phyloP scores from a whole-genome alignment of 192 early-diverging fungal genomes.

The Coemansia sp. region DNA sequence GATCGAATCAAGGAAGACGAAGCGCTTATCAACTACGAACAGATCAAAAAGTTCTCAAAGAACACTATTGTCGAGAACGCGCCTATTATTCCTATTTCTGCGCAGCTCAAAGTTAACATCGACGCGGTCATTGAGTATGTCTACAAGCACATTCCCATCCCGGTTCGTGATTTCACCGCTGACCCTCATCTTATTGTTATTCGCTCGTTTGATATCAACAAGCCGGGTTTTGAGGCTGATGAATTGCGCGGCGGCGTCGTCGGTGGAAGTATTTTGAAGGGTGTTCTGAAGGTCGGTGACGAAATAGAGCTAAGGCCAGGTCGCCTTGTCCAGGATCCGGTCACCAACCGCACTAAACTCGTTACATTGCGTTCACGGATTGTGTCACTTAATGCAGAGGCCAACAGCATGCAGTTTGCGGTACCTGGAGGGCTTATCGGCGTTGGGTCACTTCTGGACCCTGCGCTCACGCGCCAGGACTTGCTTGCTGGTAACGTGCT shows the following conservation, averaged over 20 bases:
- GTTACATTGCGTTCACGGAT: constrained; percentile 88
- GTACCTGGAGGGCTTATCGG: constrained; percentile 99
- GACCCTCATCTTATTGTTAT: constrained; percentile 96
- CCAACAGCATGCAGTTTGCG: constrained; percentile 92
- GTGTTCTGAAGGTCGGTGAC: constrained; percentile 86
- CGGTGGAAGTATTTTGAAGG: constrained; percentile 93
- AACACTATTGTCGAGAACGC: constrained; percentile 92
- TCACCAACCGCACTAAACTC: constrained; percentile 76
- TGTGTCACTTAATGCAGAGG: constrained; percentile 82
- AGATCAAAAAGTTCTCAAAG: constrained; percentile 91
- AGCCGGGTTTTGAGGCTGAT: constrained; percentile 91
- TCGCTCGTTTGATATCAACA: constrained; percentile 98
- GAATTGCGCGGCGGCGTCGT: constrained; percentile 96
- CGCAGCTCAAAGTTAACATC: constrained; percentile 98
- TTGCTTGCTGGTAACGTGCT: constrained; percentile 95
- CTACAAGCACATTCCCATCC: constrained; percentile 92
- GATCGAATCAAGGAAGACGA: constrained; percentile 94
- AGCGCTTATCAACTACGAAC: constrained; percentile 84
- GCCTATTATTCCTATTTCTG: constrained; percentile 96
- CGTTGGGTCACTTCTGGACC: constrained; percentile 96
- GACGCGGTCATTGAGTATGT: constrained; percentile 98
- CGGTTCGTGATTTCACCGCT: constrained; percentile 87
- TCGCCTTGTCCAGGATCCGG: constrained; percentile 79
- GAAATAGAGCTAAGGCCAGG: constrained; percentile 97
- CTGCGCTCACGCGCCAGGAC: constrained; percentile 93